These are phyloP conservation scores for Chrysosporium queenslandicum DNA, from an alignment of 2,329 filamentous ascomycete species.

Conservation along the genomic window DNA sequence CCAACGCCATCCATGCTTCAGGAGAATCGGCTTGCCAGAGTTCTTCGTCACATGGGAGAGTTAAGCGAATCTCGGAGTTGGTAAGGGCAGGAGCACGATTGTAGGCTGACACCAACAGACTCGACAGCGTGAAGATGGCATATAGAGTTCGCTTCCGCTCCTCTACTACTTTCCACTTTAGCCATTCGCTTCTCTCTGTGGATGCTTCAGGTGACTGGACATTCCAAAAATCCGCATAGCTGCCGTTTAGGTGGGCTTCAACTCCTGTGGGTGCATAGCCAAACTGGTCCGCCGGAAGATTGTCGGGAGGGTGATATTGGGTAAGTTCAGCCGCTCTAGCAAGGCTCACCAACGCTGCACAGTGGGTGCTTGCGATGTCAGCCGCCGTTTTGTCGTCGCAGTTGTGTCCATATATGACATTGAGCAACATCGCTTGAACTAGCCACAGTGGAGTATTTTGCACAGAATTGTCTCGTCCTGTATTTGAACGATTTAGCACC, in stretches of 20 bases:
- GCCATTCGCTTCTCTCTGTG: conserved; percentile 54
- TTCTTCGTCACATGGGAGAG: conserved; percentile 87
- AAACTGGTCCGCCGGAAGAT: conserved; percentile 32
- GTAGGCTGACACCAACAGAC: conserved; percentile 81
- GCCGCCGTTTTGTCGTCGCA: conserved; percentile 84
- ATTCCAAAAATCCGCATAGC: conserved; percentile 36
- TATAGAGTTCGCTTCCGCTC: conserved; percentile 91
- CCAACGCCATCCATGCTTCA: conserved; percentile 68
- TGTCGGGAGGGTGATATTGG: conserved; percentile 33
- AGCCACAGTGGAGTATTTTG: conserved; percentile 83
- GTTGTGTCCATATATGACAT: conserved; percentile 91
- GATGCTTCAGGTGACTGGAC: conserved; percentile 26
- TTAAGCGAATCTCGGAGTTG: conserved; percentile 83
- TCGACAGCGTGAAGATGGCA: conserved; percentile 82
- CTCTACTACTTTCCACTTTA: conserved; percentile 77
- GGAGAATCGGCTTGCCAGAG: conserved; percentile 76
- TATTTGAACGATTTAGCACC: conserved; percentile 43
- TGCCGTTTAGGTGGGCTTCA: conserved; percentile 50
- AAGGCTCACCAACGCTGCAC: conserved; percentile 79
- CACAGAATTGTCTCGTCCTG: conserved; percentile 50
- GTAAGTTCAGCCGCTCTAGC: conserved; percentile 78
- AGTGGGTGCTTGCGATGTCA: conserved; percentile 87
- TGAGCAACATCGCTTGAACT: conserved; percentile 92
- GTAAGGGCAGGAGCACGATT: conserved; percentile 85
- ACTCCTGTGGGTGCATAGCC: conserved; percentile 31